Conservation (phyloP, 1,284 basidiomycete species). For the Golubevia pallescens region DNA sequence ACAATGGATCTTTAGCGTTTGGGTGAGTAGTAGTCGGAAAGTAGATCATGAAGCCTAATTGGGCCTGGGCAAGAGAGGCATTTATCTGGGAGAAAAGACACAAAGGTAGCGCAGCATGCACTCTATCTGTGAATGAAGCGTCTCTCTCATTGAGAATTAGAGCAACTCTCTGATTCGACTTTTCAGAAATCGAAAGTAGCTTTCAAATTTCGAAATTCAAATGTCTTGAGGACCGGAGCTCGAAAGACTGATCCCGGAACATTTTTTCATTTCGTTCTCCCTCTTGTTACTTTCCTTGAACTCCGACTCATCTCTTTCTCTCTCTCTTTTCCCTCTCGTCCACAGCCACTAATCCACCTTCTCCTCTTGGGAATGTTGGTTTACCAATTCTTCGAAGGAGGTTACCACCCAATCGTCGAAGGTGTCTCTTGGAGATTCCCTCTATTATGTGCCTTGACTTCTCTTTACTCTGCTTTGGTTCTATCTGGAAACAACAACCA, state of each 20-base stretch:
- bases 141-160: too few relatives aligned
- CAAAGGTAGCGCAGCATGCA: too few relatives aligned
- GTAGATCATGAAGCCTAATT: too few relatives aligned
- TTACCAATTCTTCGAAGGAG: slow-evolving; percentile 21
- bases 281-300: neutral
- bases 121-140: too few relatives aligned
- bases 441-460: slow-evolving; percentile 43
- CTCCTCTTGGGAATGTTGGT: slow-evolving; percentile 41
- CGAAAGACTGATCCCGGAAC: too few relatives aligned
- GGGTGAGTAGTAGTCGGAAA: slow-evolving; percentile 20
- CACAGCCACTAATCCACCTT: slow-evolving; percentile 39
- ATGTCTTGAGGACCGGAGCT: too few relatives aligned
- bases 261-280: neutral
- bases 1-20: slow-evolving; percentile 52
- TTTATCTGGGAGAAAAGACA: too few relatives aligned
- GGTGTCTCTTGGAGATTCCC: slow-evolving; percentile 58
- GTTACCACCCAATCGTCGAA: slow-evolving; percentile 35
- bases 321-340: neutral
- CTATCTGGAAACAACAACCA: slow-evolving; percentile 26
- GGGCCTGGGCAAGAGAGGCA: too few relatives aligned
- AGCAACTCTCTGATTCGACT: too few relatives aligned
- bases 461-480: slow-evolving; percentile 40
- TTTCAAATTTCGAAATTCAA: too few relatives aligned
- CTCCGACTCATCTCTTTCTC: neutral
- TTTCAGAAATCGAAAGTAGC: too few relatives aligned